Evolutionary conservation across 306 rosid genomes (phyloP).

Genomic region (Quercus wislizeni): DNA sequence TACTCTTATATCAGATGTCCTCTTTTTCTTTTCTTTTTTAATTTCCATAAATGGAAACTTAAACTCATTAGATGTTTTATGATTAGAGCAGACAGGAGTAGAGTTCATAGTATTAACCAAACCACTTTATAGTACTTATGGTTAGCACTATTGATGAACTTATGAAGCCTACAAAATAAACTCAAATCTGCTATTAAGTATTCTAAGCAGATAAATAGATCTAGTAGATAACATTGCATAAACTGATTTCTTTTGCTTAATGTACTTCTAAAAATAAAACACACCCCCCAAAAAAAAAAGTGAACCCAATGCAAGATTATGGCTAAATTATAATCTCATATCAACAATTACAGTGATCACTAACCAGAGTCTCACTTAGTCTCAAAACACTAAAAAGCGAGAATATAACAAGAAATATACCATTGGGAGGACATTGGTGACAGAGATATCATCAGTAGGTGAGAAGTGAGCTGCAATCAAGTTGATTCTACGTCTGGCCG

Average conservation of each 20-base stretch:
- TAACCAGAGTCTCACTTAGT: background rate
- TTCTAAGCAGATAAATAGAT: background rate
- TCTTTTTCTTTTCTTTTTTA: no score
- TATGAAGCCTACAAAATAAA: background rate
- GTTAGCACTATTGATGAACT: no score
- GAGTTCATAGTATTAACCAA: no score
- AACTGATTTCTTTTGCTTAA: background rate
- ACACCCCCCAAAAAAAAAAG: background rate
- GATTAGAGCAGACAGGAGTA: no score
- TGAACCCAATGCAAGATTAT: background rate
- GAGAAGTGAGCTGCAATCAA: slow-evolving; percentile 57
- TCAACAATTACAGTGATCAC: background rate
- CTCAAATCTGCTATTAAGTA: background rate
- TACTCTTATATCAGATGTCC: no score
- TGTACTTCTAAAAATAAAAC: background rate
- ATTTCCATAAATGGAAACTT: no score
- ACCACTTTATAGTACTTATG: no score
- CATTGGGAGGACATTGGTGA: slow-evolving; percentile 55
- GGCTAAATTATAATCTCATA: background rate
- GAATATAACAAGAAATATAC: slow-evolving; percentile 21
- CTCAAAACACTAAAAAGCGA: no score
- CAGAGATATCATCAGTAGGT: slow-evolving; percentile 51
- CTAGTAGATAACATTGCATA: background rate
- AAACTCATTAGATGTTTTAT: no score
- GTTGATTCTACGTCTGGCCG: slow-evolving; percentile 65